Conservation (phyloP, 345 rosid species). For the Angophora floribunda region DNA sequence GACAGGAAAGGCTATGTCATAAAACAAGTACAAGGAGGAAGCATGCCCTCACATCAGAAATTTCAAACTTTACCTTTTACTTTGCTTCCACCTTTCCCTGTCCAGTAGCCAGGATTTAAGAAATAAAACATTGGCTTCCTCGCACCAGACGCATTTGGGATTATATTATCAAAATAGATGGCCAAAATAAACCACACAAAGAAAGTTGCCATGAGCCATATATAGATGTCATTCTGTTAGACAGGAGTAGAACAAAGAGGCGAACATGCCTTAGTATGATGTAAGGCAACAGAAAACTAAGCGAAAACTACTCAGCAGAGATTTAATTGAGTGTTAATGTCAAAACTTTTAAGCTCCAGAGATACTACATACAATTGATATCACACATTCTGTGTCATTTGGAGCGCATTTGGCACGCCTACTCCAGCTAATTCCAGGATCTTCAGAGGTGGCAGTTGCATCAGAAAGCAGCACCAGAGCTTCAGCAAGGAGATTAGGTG, state of each 20-base stretch:
- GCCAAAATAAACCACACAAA: constrained; percentile 65
- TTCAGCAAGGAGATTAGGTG: constrained; percentile 82
- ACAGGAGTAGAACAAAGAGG: neutral
- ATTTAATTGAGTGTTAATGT: neutral
- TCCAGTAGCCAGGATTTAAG: constrained; percentile 78
- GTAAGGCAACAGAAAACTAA: neutral
- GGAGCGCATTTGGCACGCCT: constrained; percentile 44
- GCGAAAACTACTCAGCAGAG: neutral
- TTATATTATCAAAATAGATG: constrained; percentile 75
- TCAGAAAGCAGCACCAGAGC: constrained; percentile 42
- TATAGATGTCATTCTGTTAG: constrained; percentile 68
- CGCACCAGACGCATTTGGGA: constrained; percentile 73
- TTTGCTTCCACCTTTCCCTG: constrained; percentile 75
- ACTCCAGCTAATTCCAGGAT: constrained; percentile 81
- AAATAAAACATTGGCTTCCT: constrained; percentile 73
- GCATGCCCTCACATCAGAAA: neutral
- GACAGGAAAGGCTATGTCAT: neutral
- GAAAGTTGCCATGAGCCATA: constrained; percentile 60
- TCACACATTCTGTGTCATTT: constrained; percentile 45
- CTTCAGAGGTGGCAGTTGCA: constrained; percentile 64
- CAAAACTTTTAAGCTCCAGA: neutral
- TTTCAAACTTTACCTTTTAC: constrained; percentile 40
- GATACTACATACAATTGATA: constrained; percentile 51
- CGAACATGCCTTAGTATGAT: neutral
- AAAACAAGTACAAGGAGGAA: neutral